phyloP scores from a whole-genome alignment of 257 asterid genomes.

The Jaltomata sinuosa region DNA sequence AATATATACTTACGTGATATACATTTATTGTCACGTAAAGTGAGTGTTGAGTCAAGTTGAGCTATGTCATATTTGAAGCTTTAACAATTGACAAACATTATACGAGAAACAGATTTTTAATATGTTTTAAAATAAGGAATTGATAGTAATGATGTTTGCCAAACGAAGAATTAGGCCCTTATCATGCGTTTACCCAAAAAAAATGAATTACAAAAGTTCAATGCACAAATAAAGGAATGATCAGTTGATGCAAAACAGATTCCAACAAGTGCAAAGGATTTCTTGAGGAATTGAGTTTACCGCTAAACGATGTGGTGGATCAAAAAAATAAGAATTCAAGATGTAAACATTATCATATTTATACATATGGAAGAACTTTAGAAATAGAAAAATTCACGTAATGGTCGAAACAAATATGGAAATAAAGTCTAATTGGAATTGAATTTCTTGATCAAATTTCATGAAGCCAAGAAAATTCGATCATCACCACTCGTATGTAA shows the following conservation, averaged over 20 bases:
- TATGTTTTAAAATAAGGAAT: background rate
- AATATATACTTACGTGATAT: too few species aligned
- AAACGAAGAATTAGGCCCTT: background rate
- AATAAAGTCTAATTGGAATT: too few species aligned
- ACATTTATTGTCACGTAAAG: background rate
- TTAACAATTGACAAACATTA: background rate
- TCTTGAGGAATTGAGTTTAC: too few species aligned
- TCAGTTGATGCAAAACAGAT: background rate
- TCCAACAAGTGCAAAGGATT: background rate
- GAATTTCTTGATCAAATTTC: too few species aligned
- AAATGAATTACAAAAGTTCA: background rate
- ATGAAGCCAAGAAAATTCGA: too few species aligned
- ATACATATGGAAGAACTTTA: too few species aligned
- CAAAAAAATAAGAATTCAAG: background rate
- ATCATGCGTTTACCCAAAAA: background rate
- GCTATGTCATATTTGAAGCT: background rate
- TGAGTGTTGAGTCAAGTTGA: background rate
- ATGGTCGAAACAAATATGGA: too few species aligned
- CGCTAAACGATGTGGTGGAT: background rate
- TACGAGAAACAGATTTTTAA: background rate
- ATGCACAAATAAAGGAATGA: background rate
- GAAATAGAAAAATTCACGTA: too few species aligned
- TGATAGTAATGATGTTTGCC: background rate
- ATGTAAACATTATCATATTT: background rate
- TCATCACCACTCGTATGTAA: too few species aligned